A percentile compares a stretch with the other conserved stretches of the same genome.
Conservation (phyloP, 805 yeast species). For the Starmerella khaoyaiensis region DNA sequence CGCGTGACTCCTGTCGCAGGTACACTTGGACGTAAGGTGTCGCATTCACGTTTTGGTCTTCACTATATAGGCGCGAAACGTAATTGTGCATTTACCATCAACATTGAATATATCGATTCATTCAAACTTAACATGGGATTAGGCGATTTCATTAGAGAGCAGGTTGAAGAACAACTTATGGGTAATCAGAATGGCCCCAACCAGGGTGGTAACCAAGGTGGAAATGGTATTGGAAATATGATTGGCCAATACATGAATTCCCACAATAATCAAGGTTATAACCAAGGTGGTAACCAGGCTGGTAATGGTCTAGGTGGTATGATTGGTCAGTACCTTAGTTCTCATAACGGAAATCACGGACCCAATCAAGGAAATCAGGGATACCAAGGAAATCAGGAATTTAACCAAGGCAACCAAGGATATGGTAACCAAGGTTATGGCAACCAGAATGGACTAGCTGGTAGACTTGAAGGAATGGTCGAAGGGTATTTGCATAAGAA, state of each 20-base stretch:
- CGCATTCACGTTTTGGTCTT: too few species aligned
- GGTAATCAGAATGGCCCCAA: background rate
- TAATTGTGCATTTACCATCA: too few species aligned
- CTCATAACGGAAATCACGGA: slow-evolving; percentile 3
- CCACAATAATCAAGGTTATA: slow-evolving; percentile 1
- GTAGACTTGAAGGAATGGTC: slow-evolving; percentile 10
- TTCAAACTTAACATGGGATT: slow-evolving; percentile 1
- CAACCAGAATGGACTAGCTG: slow-evolving; percentile 1
- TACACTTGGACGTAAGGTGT: too few species aligned
- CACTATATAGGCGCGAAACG: too few species aligned
- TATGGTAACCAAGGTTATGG: slow-evolving; percentile 2
- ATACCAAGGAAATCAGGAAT: slow-evolving; percentile 1
- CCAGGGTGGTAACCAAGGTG: background rate
- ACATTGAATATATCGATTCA: too few species aligned
- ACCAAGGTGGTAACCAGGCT: slow-evolving; percentile 5
- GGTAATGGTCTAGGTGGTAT: slow-evolving; percentile 1
- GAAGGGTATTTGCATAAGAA: slow-evolving; percentile 11
- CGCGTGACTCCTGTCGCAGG: too few species aligned
- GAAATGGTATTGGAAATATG: slow-evolving; percentile 7
- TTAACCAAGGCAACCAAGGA: slow-evolving; percentile 4
- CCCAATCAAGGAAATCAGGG: slow-evolving; percentile 6
- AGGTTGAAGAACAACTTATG: background rate
- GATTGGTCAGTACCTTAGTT: too few species aligned
- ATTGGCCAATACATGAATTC: slow-evolving; percentile 3
- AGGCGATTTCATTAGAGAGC: background rate